Conservation (phyloP, 1,139 yeast genomes). For the Protomyces inundatus region DNA sequence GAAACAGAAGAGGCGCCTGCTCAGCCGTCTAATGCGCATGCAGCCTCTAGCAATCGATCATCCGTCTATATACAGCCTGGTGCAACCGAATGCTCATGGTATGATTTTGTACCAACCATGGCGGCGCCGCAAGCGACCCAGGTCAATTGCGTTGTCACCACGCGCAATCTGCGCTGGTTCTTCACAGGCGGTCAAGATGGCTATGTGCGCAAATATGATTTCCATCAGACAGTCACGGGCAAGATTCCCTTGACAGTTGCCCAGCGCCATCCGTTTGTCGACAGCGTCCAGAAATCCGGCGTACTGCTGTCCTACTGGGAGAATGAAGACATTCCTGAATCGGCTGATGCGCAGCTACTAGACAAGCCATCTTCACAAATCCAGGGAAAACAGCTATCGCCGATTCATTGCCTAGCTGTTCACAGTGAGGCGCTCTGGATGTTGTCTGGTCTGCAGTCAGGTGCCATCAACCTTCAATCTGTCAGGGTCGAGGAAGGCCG, state of each 20-base stretch:
- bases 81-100: conserved; percentile 31
- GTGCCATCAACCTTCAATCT: conserved; percentile 82
- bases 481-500: conserved; percentile 79
- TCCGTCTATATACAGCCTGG: not conserved
- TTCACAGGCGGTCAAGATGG: conserved; percentile 98
- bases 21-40: not conserved
- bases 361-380: conserved; percentile 35
- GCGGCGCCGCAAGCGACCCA: conserved; percentile 44
- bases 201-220: conserved; percentile 80
- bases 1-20: conserved; percentile 21
- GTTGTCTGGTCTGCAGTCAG: conserved; percentile 68
- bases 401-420: conserved; percentile 81
- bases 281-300: conserved; percentile 76
- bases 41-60: not conserved
- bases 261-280: conserved; percentile 83
- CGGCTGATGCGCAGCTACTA: not conserved
- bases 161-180: conserved; percentile 80
- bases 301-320: conserved; percentile 86
- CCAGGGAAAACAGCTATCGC: conserved; percentile 48
- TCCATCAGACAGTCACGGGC: conserved; percentile 81
- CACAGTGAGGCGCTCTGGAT: conserved; percentile 83
- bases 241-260: conserved; percentile 83
- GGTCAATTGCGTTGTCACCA: conserved; percentile 68
- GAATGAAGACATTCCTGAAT: conserved; percentile 47
- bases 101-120: conserved; percentile 44